phyloP scores from a whole-genome alignment of 176 grass and related monocot species.

The Puccinellia tenuiflora region DNA sequence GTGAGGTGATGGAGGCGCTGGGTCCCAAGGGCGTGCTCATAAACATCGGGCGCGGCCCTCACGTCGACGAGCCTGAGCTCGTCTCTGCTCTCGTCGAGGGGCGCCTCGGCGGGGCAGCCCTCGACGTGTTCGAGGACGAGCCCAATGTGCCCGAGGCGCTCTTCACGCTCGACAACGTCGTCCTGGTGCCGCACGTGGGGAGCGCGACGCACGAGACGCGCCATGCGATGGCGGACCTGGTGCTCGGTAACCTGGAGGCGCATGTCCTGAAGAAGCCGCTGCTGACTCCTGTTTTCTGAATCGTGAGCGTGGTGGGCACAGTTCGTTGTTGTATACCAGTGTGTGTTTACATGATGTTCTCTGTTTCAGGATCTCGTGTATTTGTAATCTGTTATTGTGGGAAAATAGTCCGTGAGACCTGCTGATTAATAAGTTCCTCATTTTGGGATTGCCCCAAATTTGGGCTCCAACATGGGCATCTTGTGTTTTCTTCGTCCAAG shows the following conservation, averaged over 20 bases:
- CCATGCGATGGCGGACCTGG: constrained; percentile 67
- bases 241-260: constrained; percentile 82
- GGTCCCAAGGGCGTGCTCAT: constrained; percentile 71
- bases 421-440: background rate
- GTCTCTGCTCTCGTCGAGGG: constrained; percentile 61
- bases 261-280: constrained; percentile 58
- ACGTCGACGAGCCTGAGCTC: constrained; percentile 78
- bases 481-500: background rate
- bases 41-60: constrained; percentile 75
- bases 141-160: constrained; percentile 59
- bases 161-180: constrained; percentile 67
- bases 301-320: background rate
- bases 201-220: constrained; percentile 61
- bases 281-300: constrained; percentile 70
- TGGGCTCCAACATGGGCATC: background rate
- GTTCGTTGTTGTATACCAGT: background rate
- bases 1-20: constrained; percentile 71
- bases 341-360: background rate
- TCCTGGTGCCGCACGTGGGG: constrained; percentile 71
- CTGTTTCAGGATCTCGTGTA: background rate
- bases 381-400: background rate
- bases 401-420: background rate
- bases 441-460: background rate
- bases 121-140: constrained; percentile 91
- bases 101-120: constrained; percentile 59